phyloP scores from a whole-genome alignment of 2,329 filamentous ascomycete genomes.

The Drechslerella coelobrocha region DNA sequence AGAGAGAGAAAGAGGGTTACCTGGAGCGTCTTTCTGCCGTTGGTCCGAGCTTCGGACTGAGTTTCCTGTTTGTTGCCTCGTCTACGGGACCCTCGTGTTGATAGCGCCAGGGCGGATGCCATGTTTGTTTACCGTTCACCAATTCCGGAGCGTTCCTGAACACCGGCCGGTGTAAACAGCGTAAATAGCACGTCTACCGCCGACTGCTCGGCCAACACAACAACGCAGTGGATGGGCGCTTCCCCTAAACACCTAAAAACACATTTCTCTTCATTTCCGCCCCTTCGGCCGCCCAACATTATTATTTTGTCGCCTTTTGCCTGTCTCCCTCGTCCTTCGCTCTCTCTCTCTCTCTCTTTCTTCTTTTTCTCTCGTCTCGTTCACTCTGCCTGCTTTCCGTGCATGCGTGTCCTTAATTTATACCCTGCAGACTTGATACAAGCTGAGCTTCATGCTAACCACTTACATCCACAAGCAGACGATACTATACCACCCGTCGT shows the following conservation, averaged over 20 bases:
- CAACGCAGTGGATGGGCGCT: conserved; percentile 4
- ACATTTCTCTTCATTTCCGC: too few species aligned
- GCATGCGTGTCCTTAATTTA: conserved; percentile 6
- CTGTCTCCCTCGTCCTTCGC: conserved; percentile 9
- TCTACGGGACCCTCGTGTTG: conserved; percentile 31
- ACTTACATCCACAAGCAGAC: conserved; percentile 12
- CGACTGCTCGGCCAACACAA: too few species aligned
- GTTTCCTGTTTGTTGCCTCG: conserved; percentile 30
- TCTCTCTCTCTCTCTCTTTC: conserved; percentile 8
- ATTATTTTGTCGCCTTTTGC: too few species aligned
- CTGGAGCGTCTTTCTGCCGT: too few species aligned
- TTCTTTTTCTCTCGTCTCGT: conserved; percentile 16
- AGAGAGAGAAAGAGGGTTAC: too few species aligned
- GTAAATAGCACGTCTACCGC: conserved; percentile 36
- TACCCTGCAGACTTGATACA: not conserved
- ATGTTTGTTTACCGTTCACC: conserved; percentile 48
- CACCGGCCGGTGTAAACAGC: not conserved
- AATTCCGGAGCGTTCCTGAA: conserved; percentile 9
- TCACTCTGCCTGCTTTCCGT: not conserved
- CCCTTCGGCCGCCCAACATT: too few species aligned
- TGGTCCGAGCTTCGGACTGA: conserved; percentile 5
- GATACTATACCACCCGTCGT: conserved; percentile 38
- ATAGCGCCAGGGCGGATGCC: too few species aligned
- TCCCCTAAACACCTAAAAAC: too few species aligned
- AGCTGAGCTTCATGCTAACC: conserved; percentile 36